Base-by-base conservation (phyloP, 768 basidiomycete species). In the Rhizopogon salebrosus region DNA sequence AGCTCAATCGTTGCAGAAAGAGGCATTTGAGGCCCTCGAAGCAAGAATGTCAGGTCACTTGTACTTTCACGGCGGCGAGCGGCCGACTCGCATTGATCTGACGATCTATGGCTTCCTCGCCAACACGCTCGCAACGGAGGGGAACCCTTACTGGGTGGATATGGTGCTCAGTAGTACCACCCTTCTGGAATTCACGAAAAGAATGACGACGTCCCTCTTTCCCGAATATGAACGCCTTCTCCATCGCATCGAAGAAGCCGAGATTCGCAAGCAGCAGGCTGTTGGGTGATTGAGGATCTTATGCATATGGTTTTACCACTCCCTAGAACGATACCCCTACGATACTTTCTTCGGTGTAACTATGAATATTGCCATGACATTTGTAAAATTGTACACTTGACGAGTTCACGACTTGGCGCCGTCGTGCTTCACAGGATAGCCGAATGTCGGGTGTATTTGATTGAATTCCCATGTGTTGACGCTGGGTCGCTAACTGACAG, bases 41-140 rank as follows among this genome's bases (percentile, higher is more conserved):
- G 52, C 48, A 50, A 65, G 63, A 38, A 61, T 68, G n/a, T 26
- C 56, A 7, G 59, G 37, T 18, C 60, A 34, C 57, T 56, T 56
- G 45, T 66, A 59, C 45, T 57, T 69, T 23, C 70, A 69, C 16
- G 66, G 53, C 3, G 59, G 54, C 3, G 58, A 64, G 10, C 40
- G 46, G 42, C 68, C 68, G 1, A 68, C 68, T 0, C 52, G 58
- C 41, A 62, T 69, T 10, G 70, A 69, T 51, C 49, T 69, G 18
- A 65, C 57, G 8, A 57, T 64, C 37, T 62, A 62, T 31, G 69
- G 54, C 16, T 69, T 69, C 53, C 62, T 69, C 6, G 65, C 69
- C 42, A 71, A 71, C 41, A 54, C 55, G 9, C 34, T 69, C 8
- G 40, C 60, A 18, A 41, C 48, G 41, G 45, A 22, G 1, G 57